Conservation (phyloP, 768 basidiomycete genomes). For the Lactifluus pinguis region DNA sequence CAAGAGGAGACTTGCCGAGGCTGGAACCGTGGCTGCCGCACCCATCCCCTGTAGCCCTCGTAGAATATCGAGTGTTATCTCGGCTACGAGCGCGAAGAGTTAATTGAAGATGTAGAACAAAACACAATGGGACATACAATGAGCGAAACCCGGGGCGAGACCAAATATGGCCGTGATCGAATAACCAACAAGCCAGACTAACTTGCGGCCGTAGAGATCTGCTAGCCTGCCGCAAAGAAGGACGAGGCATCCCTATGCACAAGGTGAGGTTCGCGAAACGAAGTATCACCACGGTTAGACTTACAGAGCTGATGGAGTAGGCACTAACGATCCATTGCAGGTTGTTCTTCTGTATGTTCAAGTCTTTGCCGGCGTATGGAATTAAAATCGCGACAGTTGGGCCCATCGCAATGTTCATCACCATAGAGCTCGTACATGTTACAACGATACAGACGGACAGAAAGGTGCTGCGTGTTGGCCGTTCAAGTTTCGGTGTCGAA, state of each 20-base stretch:
- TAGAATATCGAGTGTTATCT: conserved; percentile 55
- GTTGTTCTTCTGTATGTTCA: conserved; percentile 40
- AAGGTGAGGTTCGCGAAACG: neutral
- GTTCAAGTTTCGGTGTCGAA: neutral
- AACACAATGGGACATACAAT: conserved; percentile 29
- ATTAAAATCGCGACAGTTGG: conserved; percentile 24
- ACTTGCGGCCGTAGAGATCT: conserved; percentile 70
- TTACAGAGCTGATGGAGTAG: conserved; percentile 58
- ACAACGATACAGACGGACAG: conserved; percentile 20
- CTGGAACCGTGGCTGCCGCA: conserved; percentile 64
- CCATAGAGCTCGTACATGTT: conserved; percentile 26
- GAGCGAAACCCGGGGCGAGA: conserved; percentile 55
- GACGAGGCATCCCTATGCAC: conserved; percentile 60
- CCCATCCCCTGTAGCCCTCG: conserved; percentile 79
- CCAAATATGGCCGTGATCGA: conserved; percentile 45
- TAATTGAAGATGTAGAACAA: neutral
- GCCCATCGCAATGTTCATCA: conserved; percentile 23
- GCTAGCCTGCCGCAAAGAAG: conserved; percentile 72
- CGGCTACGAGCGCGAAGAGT: conserved; percentile 30
- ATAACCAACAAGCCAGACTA: conserved; percentile 54
- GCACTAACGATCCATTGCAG: conserved; percentile 64
- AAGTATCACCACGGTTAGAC: conserved; percentile 13
- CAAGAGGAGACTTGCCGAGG: conserved; percentile 39
- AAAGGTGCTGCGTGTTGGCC: neutral
- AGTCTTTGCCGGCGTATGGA: conserved; percentile 28